Conservation (phyloP, 2,329 filamentous ascomycete genomes). For the Xylariaceae sp. region DNA sequence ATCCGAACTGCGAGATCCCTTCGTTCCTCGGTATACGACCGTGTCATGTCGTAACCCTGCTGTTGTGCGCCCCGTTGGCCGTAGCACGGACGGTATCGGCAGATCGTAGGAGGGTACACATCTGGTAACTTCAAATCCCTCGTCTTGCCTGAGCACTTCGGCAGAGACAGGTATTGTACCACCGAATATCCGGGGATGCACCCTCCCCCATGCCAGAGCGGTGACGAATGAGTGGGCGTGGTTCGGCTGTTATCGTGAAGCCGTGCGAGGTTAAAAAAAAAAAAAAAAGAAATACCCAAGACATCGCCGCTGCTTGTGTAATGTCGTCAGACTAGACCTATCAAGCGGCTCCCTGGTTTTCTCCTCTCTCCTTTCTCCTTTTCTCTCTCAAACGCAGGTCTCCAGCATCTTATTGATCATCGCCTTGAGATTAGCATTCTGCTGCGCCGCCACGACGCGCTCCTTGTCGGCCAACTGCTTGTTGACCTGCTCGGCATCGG, state of each 20-base stretch:
- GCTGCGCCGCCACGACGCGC: conserved; percentile 85
- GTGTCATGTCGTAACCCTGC: neutral
- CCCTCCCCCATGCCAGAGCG: too few species aligned
- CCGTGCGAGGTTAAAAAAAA: neutral
- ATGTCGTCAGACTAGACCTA: neutral
- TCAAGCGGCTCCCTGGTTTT: neutral
- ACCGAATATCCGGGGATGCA: too few species aligned
- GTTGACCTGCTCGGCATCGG: conserved; percentile 90
- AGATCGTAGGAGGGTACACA: too few species aligned
- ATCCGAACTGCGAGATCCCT: neutral
- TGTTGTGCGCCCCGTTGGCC: neutral
- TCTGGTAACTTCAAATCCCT: neutral
- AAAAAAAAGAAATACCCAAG: neutral
- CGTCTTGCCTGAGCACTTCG: neutral
- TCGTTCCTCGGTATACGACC: neutral
- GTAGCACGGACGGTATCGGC: too few species aligned
- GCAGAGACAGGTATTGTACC: too few species aligned
- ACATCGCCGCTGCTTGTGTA: neutral
- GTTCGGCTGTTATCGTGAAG: neutral
- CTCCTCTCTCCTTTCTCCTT: too few species aligned
- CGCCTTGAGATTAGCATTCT: conserved; percentile 84
- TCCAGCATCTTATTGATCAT: conserved; percentile 92
- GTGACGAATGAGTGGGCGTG: neutral
- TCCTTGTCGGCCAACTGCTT: conserved; percentile 97
- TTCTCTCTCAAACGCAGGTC: conserved; percentile 58